Conservation (phyloP, 2,329 filamentous ascomycete genomes). For the Colletotrichum navitas region DNA sequence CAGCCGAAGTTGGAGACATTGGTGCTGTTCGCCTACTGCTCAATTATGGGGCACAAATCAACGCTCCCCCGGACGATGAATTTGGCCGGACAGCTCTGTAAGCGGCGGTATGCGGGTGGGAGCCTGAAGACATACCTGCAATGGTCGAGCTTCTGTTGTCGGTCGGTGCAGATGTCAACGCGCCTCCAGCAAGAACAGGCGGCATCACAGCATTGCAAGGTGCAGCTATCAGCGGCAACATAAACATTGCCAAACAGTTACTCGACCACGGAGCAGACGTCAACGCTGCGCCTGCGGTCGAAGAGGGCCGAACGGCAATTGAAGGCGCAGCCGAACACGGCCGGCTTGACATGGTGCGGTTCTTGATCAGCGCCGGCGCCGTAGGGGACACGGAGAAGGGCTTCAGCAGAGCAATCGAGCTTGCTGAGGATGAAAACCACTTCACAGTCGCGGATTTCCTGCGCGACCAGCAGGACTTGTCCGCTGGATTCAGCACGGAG, state of each 20-base stretch:
- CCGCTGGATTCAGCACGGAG: background rate
- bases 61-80: background rate
- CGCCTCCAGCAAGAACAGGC: background rate
- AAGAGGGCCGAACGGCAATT: background rate
- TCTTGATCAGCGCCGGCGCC: background rate
- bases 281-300: background rate
- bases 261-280: background rate
- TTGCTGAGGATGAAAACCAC: background rate
- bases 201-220: conserved; percentile 5
- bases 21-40: background rate
- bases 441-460: background rate
- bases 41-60: background rate
- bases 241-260: rapidly evolving
- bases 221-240: background rate
- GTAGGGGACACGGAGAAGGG: background rate
- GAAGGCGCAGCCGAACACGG: conserved; percentile 17
- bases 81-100: conserved; percentile 15
- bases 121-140: rapidly evolving
- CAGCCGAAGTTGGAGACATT: background rate
- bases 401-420: background rate
- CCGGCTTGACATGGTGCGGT: background rate
- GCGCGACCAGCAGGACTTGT: background rate
- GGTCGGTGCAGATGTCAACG: background rate
- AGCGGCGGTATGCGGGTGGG: background rate
- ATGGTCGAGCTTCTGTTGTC: conserved; percentile 1